These are phyloP conservation scores for Tetragonia tetragonoides DNA, from an alignment of 148 eudicot genomes.

Conservation along the genomic window DNA sequence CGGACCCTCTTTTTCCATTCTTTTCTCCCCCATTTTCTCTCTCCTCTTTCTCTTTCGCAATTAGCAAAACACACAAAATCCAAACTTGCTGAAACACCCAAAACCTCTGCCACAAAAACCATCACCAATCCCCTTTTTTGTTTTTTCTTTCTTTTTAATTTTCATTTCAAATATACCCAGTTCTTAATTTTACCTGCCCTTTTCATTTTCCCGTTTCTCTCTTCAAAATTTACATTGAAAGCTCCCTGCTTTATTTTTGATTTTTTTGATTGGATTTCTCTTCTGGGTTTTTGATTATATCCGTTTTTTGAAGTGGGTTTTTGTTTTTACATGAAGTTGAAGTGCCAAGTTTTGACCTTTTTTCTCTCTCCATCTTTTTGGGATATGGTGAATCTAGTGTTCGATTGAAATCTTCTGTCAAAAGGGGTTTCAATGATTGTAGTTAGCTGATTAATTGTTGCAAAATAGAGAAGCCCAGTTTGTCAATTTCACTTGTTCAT, in stretches of 20 bases:
- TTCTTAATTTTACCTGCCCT: neutral
- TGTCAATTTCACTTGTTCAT: slow-evolving; percentile 7
- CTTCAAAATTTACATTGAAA: neutral
- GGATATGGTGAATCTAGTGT: slow-evolving; percentile 10
- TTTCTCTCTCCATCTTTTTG: neutral
- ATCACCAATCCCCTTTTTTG: slow-evolving; percentile 20
- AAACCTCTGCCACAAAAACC: slow-evolving; percentile 25
- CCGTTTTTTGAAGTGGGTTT: slow-evolving; percentile 22
- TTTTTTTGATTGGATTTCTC: no score
- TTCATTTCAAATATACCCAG: slow-evolving; percentile 7
- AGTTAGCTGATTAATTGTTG: neutral
- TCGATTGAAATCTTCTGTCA: slow-evolving; percentile 2
- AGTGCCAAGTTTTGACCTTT: slow-evolving; percentile 21
- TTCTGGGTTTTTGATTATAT: neutral
- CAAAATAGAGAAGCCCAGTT: neutral
- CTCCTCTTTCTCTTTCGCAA: neutral
- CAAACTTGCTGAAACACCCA: slow-evolving; percentile 16
- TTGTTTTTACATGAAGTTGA: neutral
- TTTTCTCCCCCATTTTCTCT: neutral
- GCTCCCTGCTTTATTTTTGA: neutral
- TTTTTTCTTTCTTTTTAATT: neutral
- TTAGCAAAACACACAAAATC: slow-evolving; percentile 17
- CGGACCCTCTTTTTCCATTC: neutral
- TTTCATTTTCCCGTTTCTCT: neutral
- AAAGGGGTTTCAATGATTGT: slow-evolving; percentile 14